These are phyloP conservation scores for Cystobasidiaceae sp. DNA, from an alignment of 1,284 basidiomycete genomes.

Conservation along the genomic window DNA sequence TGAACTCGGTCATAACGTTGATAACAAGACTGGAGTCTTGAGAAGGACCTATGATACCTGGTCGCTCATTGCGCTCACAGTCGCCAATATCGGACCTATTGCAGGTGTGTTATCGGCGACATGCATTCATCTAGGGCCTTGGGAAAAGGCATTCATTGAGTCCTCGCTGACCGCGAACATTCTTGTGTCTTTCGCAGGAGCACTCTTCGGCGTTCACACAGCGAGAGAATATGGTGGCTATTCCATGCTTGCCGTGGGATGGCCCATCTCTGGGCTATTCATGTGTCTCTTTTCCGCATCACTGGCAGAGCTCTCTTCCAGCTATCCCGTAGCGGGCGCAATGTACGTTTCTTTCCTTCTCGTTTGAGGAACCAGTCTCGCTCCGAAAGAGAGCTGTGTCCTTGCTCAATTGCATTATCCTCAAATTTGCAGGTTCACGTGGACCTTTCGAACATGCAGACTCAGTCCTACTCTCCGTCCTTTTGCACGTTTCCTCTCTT, in stretches of 20 bases:
- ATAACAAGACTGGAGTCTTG: background rate
- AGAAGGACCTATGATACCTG: conserved; percentile 20
- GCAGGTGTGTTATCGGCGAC: conserved; percentile 5
- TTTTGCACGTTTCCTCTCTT: conserved; percentile 40
- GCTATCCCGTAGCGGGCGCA: conserved; percentile 41
- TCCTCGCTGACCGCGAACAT: no score
- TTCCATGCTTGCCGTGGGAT: conserved; percentile 39
- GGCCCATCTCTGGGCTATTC: conserved; percentile 42
- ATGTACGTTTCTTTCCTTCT: background rate
- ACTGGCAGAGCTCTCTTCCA: conserved; percentile 40
- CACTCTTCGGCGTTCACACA: conserved; percentile 39
- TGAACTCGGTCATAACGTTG: conserved; percentile 2
- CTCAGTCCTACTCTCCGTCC: conserved; percentile 30
- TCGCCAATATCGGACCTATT: conserved; percentile 23
- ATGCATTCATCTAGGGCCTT: no score
- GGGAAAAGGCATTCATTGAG: no score
- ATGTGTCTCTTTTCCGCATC: conserved; percentile 39
- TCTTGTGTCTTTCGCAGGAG: no score
- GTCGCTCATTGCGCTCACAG: conserved; percentile 6
- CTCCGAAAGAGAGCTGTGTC: no score
- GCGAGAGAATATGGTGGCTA: conserved; percentile 40
- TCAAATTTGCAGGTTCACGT: conserved; percentile 37
- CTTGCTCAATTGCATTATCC: no score
- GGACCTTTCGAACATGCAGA: conserved; percentile 41
- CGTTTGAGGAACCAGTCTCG: no score